Evolutionary conservation across 805 yeast genomes (phyloP).

Genomic region (Schwanniomyces polymorphus): DNA sequence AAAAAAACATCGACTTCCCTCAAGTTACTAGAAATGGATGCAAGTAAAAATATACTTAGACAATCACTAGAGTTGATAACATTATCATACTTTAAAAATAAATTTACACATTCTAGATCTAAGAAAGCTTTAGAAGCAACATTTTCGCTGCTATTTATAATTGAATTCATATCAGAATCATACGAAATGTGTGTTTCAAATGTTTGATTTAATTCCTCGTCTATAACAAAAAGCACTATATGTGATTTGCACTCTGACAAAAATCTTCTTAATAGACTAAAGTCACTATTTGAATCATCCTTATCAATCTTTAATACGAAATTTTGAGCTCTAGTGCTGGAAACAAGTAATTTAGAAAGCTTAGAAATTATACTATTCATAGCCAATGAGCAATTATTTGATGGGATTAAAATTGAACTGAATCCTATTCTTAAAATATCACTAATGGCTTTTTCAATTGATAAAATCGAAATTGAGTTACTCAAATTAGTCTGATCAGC

Average conservation of each 20-base stretch:
- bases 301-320: slow-evolving; percentile 6
- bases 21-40: slow-evolving; percentile 16
- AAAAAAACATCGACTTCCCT: slow-evolving; percentile 19
- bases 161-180: neutral
- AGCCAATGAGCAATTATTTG: slow-evolving; percentile 26
- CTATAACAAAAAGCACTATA: slow-evolving; percentile 31
- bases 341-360: slow-evolving; percentile 24
- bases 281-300: slow-evolving; percentile 17
- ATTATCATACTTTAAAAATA: slow-evolving; percentile 32
- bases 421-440: slow-evolving; percentile 28
- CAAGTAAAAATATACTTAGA: slow-evolving; percentile 27
- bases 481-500: slow-evolving; percentile 22
- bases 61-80: slow-evolving; percentile 33
- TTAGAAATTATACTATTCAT: slow-evolving; percentile 32
- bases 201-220: slow-evolving; percentile 8
- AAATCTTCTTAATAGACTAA: slow-evolving; percentile 22
- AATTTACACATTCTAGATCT: slow-evolving; percentile 17
- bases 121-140: slow-evolving; percentile 5
- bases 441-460: slow-evolving; percentile 34
- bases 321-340: slow-evolving; percentile 17
- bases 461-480: slow-evolving; percentile 32
- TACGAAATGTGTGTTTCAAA: neutral
- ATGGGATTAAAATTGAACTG: slow-evolving; percentile 30
- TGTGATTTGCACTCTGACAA: slow-evolving; percentile 25
- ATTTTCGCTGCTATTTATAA: neutral